phyloP scores from a whole-genome alignment of 2,329 filamentous ascomycete genomes.

The Cercospora beticola region DNA sequence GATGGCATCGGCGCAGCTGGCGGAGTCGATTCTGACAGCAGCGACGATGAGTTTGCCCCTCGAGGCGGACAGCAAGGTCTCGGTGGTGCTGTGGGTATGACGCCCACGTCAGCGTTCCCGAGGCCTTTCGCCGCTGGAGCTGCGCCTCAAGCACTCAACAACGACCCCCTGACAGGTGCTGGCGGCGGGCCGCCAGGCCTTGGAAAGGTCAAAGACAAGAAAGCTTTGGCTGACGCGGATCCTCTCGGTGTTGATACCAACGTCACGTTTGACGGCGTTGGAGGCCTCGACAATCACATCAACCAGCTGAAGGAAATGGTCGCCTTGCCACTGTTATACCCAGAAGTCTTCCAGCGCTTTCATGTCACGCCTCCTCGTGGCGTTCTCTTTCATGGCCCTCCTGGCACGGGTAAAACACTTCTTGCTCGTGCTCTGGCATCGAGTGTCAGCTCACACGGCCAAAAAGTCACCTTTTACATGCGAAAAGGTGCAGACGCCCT shows the following conservation, averaged over 20 bases:
- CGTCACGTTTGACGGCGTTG: conserved; percentile 92
- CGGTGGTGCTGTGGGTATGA: conserved; percentile 65
- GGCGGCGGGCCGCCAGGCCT: conserved; percentile 70
- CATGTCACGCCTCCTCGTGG: conserved; percentile 91
- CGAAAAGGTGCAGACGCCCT: conserved; percentile 95
- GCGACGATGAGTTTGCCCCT: conserved; percentile 74
- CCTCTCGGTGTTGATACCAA: conserved; percentile 89
- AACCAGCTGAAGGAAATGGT: conserved; percentile 99
- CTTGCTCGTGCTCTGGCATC: conserved; percentile 89
- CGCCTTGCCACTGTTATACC: conserved; percentile 86
- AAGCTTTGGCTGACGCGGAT: conserved; percentile 88
- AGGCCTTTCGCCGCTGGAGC: conserved; percentile 45
- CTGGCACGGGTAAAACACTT: conserved; percentile 97
- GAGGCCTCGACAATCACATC: conserved; percentile 88
- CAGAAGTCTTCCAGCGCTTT: conserved; percentile 87
- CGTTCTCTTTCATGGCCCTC: conserved; percentile 94
- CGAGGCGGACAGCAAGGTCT: conserved; percentile 57
- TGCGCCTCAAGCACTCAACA: conserved; percentile 55
- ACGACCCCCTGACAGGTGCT: conserved; percentile 56
- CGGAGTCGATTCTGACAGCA: conserved; percentile 89
- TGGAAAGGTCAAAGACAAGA: conserved; percentile 90
- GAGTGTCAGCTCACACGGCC: conserved; percentile 81
- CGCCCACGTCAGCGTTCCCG: conserved; percentile 54
- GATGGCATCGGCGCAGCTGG: conserved; percentile 73
- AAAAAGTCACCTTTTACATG: conserved; percentile 99